Evolutionary conservation across 2,329 filamentous ascomycete species (phyloP).

Genomic region (Aspergillus tanneri): DNA sequence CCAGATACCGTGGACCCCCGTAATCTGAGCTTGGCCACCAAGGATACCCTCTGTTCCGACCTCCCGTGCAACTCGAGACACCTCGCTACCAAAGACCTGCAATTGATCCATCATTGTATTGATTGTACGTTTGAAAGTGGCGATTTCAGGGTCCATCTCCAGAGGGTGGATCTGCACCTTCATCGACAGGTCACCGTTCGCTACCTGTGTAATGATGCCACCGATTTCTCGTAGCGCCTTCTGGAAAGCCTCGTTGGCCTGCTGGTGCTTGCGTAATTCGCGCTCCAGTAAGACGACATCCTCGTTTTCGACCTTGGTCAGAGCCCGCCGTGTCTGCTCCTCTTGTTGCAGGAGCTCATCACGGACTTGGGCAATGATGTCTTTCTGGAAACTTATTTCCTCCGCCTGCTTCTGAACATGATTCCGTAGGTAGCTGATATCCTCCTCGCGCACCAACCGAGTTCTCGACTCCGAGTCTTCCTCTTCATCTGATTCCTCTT

Average conservation of each 20-base stretch:
- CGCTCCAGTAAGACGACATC: conserved; percentile 87
- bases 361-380: conserved; percentile 81
- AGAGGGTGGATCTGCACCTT: conserved; percentile 94
- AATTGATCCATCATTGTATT: conserved; percentile 99
- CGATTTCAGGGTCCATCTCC: conserved; percentile 98
- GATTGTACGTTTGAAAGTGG: conserved; percentile 95
- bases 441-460: conserved; percentile 67
- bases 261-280: conserved; percentile 94
- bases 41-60: conserved; percentile 94
- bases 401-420: conserved; percentile 93
- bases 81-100: conserved; percentile 93
- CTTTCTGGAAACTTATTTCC: conserved; percentile 81
- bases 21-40: conserved; percentile 88
- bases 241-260: conserved; percentile 97
- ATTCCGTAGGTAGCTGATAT: conserved; percentile 80
- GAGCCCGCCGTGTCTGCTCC: conserved; percentile 75
- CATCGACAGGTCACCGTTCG: conserved; percentile 91
- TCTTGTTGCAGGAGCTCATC: conserved; percentile 84
- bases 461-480: conserved; percentile 54
- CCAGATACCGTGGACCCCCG: conserved; percentile 94
- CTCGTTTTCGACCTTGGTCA: conserved; percentile 78
- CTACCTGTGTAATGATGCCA: conserved; percentile 94
- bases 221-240: conserved; percentile 96
- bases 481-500: conserved; percentile 42
- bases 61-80: conserved; percentile 89